Percentiles rank a stretch among this genome's conserved stretches.
These are phyloP conservation scores for Plasmodium vinckei DNA, from an alignment of 169 alveolate species.

Conservation along the genomic window DNA sequence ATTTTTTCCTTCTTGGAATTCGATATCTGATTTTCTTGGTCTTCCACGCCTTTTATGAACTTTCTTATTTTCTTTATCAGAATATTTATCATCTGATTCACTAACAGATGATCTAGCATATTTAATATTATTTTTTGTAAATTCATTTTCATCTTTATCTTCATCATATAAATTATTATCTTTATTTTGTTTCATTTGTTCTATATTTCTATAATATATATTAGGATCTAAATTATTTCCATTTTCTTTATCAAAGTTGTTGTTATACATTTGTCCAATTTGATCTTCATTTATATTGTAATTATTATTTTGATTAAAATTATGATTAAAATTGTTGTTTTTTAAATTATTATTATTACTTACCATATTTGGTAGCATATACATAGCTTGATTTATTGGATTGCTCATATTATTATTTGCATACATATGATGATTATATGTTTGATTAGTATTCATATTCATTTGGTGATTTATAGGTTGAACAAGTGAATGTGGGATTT, in stretches of 20 bases:
- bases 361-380: constrained; percentile 9
- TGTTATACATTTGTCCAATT: not conserved
- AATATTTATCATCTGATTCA: constrained; percentile 46
- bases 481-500: not conserved
- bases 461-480: constrained; percentile 3
- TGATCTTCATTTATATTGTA: constrained; percentile 11
- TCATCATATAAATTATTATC: constrained; percentile 38
- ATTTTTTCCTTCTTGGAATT: not conserved
- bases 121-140: constrained; percentile 13
- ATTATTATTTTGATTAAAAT: no score
- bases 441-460: constrained; percentile 9
- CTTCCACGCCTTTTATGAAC: constrained; percentile 41
- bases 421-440: constrained; percentile 6
- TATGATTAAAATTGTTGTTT: not conserved
- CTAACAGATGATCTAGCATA: constrained; percentile 31
- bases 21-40: constrained; percentile 50
- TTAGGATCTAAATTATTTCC: constrained; percentile 18
- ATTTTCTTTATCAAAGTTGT: constrained; percentile 22
- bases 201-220: constrained; percentile 25
- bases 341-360: constrained; percentile 20
- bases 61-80: constrained; percentile 36
- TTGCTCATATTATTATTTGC: not conserved
- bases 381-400: constrained; percentile 1
- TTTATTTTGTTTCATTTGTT: constrained; percentile 19
- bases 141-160: constrained; percentile 36